These are phyloP conservation scores for Babesia bovis DNA, from an alignment of 169 alveolate genomes.

Conservation along the genomic window DNA sequence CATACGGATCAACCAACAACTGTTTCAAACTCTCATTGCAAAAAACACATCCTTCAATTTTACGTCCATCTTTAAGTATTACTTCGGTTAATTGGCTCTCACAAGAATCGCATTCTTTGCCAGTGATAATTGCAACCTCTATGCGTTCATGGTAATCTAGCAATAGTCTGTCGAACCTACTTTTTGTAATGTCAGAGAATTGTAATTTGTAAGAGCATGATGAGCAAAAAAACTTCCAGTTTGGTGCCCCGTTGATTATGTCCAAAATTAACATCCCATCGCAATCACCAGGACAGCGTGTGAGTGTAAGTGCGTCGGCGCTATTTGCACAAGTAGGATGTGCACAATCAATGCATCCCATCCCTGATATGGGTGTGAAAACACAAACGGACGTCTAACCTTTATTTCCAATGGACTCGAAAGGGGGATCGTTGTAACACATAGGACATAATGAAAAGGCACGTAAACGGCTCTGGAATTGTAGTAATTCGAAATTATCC, in stretches of 20 bases:
- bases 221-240: conserved; percentile 19
- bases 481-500: conserved; percentile 78
- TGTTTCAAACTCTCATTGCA: conserved; percentile 20
- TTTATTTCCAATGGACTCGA: conserved; percentile 36
- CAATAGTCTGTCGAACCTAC: neutral
- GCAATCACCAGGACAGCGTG: conserved; percentile 29
- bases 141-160: neutral
- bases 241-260: conserved; percentile 23
- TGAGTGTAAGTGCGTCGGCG: conserved; percentile 35
- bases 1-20: conserved; percentile 24
- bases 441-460: conserved; percentile 73
- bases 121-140: conserved; percentile 1
- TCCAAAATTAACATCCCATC: conserved; percentile 41
- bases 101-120: conserved; percentile 12
- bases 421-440: conserved; percentile 81
- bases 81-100: conserved; percentile 13
- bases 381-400: neutral
- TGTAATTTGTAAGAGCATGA: neutral
- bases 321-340: conserved; percentile 68
- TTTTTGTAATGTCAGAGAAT: neutral
- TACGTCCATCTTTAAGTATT: conserved; percentile 4
- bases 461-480: conserved; percentile 50
- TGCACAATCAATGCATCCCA: conserved; percentile 62
- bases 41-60: conserved; percentile 28
- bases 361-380: conserved; percentile 7